phyloP scores from a whole-genome alignment of 345 rosid genomes.

The Viola odorata region DNA sequence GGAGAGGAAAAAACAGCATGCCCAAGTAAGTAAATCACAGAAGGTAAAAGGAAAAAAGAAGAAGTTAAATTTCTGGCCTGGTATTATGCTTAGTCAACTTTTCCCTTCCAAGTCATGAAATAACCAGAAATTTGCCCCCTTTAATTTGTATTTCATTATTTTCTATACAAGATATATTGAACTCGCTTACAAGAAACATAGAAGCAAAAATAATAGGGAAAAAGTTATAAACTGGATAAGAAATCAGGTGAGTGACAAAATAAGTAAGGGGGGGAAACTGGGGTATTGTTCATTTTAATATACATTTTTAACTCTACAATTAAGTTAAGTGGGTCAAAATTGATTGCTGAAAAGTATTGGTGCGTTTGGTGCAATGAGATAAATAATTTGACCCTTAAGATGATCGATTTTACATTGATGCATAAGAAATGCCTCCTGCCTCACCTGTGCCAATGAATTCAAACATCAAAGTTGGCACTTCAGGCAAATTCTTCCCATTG shows the following conservation, averaged over 20 bases:
- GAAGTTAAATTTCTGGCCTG: background rate
- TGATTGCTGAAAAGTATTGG: too few relatives aligned
- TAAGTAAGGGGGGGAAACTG: too few relatives aligned
- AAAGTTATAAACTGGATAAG: background rate
- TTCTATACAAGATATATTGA: too few relatives aligned
- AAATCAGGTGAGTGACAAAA: background rate
- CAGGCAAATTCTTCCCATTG: constrained; percentile 70
- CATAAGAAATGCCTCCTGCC: constrained; percentile 1
- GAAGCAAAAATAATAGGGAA: background rate
- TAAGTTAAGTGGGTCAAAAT: too few relatives aligned
- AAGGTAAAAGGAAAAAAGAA: background rate
- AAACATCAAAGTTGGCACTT: constrained; percentile 87
- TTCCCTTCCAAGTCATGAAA: too few relatives aligned
- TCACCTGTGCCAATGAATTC: constrained; percentile 90
- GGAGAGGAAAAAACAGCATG: background rate
- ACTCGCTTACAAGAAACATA: background rate
- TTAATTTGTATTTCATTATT: too few relatives aligned
- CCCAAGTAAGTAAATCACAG: background rate
- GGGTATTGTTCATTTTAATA: too few relatives aligned
- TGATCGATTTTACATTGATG: background rate
- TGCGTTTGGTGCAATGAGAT: too few relatives aligned
- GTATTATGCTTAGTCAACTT: too few relatives aligned
- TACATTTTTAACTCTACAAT: too few relatives aligned
- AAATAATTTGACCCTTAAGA: too few relatives aligned
- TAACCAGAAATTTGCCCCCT: too few relatives aligned